phyloP scores from a whole-genome alignment of 352 stramenopile genomes.

The Phytophthora citrophthora region DNA sequence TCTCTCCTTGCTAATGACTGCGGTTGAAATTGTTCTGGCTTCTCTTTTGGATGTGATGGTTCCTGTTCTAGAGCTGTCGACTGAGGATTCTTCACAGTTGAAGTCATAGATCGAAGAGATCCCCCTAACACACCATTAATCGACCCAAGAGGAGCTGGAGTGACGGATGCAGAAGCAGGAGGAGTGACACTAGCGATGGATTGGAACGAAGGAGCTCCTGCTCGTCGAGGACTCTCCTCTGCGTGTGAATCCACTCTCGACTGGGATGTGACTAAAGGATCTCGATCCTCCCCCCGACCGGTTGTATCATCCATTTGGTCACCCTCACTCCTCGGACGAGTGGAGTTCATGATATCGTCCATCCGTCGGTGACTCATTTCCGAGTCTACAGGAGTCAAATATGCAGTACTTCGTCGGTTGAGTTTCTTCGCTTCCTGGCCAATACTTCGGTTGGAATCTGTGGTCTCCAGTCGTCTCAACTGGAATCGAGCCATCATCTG shows the following conservation, averaged over 20 bases:
- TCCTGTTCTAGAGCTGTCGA: constrained; percentile 7
- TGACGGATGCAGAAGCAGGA: constrained; percentile 9
- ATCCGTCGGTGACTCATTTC: constrained; percentile 20
- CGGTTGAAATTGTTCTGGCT: constrained; percentile 9
- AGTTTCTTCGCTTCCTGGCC: background rate
- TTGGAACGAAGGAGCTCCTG: constrained; percentile 24
- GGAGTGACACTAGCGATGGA: constrained; percentile 5
- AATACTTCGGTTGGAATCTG: constrained; percentile 8
- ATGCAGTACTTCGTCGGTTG: constrained; percentile 13
- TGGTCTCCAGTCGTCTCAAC: constrained; percentile 35
- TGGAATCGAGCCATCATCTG: constrained; percentile 65
- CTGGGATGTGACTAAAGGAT: constrained; percentile 12
- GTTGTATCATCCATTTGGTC: constrained; percentile 17
- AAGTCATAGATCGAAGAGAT: constrained; percentile 13
- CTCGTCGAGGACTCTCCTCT: constrained; percentile 25
- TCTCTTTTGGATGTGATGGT: constrained; percentile 6
- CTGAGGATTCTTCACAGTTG: constrained; percentile 3
- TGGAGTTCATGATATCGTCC: constrained; percentile 23
- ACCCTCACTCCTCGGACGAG: constrained; percentile 16
- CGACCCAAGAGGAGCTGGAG: constrained; percentile 9
- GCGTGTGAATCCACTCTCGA: constrained; percentile 12
- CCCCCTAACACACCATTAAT: constrained; percentile 3
- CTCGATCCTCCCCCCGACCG: constrained; percentile 5
- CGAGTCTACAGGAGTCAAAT: constrained; percentile 16
- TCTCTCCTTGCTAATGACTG: constrained; percentile 1